phyloP scores from a whole-genome alignment of 176 grass and related monocot species.

The Typha latifolia region DNA sequence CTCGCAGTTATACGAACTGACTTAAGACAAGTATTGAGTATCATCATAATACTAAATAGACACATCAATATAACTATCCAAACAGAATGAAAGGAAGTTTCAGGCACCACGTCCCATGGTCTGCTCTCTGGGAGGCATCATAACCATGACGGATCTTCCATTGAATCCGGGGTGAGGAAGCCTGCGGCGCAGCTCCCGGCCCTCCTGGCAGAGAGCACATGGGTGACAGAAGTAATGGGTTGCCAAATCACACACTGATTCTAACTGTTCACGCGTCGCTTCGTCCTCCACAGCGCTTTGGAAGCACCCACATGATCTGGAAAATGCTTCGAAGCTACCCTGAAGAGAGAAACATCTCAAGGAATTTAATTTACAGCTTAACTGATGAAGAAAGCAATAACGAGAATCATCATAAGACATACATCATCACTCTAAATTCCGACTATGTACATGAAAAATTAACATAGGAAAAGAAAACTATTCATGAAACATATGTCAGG shows the following conservation, averaged over 20 bases:
- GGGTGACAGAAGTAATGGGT: slow-evolving; percentile 81
- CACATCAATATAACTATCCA: background rate
- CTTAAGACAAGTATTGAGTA: background rate
- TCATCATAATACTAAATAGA: background rate
- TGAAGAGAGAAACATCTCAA: slow-evolving; percentile 23
- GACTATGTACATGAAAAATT: too few species aligned
- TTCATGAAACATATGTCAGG: too few species aligned
- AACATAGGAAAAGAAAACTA: too few species aligned
- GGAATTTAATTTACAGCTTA: background rate
- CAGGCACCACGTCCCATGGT: slow-evolving; percentile 58
- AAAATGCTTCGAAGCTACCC: slow-evolving; percentile 78
- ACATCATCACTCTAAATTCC: background rate
- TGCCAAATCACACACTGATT: slow-evolving; percentile 47
- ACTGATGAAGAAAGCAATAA: background rate
- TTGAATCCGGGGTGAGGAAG: slow-evolving; percentile 72
- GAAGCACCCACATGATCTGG: slow-evolving; percentile 53
- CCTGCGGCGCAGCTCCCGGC: slow-evolving; percentile 63
- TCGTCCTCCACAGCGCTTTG: slow-evolving; percentile 27
- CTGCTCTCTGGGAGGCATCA: slow-evolving; percentile 73
- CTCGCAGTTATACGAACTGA: too few species aligned
- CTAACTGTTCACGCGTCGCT: slow-evolving; percentile 44
- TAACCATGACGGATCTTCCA: slow-evolving; percentile 31
- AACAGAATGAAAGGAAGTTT: slow-evolving; percentile 1
- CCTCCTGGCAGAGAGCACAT: slow-evolving; percentile 84
- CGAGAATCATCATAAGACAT: background rate